Conservation (phyloP, 352 stramenopile species). For the Phytopythium kandeliae region DNA sequence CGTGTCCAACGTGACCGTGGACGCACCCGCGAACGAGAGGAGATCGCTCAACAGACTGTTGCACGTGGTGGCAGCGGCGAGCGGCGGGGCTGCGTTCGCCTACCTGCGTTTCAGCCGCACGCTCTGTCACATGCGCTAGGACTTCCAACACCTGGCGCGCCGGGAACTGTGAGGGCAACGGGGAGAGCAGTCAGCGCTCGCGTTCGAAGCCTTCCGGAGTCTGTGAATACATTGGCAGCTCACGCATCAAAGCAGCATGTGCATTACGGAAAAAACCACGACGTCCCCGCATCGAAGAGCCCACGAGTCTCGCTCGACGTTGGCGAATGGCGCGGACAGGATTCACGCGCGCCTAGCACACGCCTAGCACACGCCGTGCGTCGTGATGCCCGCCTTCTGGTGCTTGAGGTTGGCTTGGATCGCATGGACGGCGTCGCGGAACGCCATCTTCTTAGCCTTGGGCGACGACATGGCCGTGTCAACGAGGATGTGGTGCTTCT, state of each 20-base stretch:
- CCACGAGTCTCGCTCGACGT: not conserved
- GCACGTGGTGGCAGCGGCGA: not conserved
- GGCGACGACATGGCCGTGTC: slow-evolving; percentile 74
- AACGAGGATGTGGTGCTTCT: slow-evolving; percentile 72
- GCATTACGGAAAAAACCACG: too few relatives aligned
- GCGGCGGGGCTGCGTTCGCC: not conserved
- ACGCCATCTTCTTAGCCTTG: slow-evolving; percentile 66
- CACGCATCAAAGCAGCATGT: too few relatives aligned
- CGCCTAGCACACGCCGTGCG: slow-evolving; percentile 71
- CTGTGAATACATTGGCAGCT: too few relatives aligned
- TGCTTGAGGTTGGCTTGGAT: slow-evolving; percentile 67
- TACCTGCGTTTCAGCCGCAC: not conserved
- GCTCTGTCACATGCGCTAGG: not conserved
- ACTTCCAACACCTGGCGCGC: too few relatives aligned
- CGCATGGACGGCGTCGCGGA: slow-evolving; percentile 61
- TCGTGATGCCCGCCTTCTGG: slow-evolving; percentile 69
- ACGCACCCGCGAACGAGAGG: not conserved
- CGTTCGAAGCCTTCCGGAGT: too few relatives aligned
- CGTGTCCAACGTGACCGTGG: not conserved
- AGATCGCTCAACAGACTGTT: not conserved
- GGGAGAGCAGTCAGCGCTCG: too few relatives aligned
- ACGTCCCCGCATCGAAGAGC: too few relatives aligned
- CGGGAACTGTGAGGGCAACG: too few relatives aligned
- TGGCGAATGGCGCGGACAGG: not conserved
- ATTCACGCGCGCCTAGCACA: not conserved